Percentiles rank a stretch among this genome's conserved stretches.
phyloP scores from a whole-genome alignment of 441 rosid genomes.

The Lagerstroemia fauriei region DNA sequence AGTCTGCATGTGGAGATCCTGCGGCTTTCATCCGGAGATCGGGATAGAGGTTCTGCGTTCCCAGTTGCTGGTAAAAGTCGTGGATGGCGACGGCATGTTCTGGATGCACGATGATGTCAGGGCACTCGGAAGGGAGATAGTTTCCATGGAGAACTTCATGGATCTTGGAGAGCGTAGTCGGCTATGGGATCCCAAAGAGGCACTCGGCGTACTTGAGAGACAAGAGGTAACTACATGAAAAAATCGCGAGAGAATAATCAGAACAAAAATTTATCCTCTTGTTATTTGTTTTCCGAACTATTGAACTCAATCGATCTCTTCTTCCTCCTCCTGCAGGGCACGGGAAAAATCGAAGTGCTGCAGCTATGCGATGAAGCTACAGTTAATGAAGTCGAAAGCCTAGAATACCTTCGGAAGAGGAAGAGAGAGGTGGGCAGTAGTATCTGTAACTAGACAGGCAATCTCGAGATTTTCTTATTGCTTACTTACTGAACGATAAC shows the following conservation, averaged over 20 bases:
- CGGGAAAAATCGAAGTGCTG: constrained; percentile 7
- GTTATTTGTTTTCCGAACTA: not conserved
- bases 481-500: too few relatives aligned
- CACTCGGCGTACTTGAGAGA: not conserved
- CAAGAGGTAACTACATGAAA: not conserved
- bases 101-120: constrained; percentile 28
- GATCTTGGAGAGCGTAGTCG: constrained; percentile 7
- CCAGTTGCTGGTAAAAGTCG: constrained; percentile 10
- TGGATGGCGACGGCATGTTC: not conserved
- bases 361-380: not conserved
- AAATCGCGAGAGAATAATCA: not conserved
- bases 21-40: not conserved
- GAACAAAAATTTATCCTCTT: not conserved
- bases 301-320: too few relatives aligned
- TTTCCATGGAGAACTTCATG: not conserved
- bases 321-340: not conserved
- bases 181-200: constrained; percentile 16
- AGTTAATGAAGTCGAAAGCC: too few relatives aligned
- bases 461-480: too few relatives aligned
- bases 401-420: too few relatives aligned
- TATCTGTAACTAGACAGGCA: too few relatives aligned
- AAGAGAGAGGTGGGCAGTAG: too few relatives aligned
- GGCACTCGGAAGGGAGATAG: constrained; percentile 23
- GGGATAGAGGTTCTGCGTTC: not conserved
- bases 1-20: constrained; percentile 15